Percentiles rank a stretch among this genome's conserved stretches.
phyloP scores from a whole-genome alignment of 2,329 filamentous ascomycete species.

The Chaetothyriales sp. region DNA sequence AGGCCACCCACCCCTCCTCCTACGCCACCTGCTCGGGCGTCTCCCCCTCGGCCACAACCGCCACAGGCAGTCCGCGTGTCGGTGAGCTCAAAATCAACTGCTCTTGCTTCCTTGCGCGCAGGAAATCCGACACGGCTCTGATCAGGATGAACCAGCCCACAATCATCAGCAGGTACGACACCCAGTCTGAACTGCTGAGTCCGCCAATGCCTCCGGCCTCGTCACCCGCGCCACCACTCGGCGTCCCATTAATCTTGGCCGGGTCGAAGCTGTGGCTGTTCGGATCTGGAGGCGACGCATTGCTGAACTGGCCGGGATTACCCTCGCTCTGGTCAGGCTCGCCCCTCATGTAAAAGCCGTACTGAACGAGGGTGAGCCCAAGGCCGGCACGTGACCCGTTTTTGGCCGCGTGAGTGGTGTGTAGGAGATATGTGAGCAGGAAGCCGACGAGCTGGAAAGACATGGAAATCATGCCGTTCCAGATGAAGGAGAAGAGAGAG shows the following conservation, averaged over 20 bases:
- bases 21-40: slow-evolving; percentile 62
- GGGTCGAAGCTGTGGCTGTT: slow-evolving; percentile 84
- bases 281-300: slow-evolving; percentile 65
- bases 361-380: slow-evolving; percentile 89
- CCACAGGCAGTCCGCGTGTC: slow-evolving; percentile 68
- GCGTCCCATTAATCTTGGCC: slow-evolving; percentile 39
- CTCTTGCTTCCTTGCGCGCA: slow-evolving; percentile 78
- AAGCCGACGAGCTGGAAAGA: slow-evolving; percentile 96
- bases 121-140: slow-evolving; percentile 78
- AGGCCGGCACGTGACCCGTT: slow-evolving; percentile 90
- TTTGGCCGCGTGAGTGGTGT: slow-evolving; percentile 96
- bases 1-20: not conserved
- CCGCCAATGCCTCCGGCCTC: slow-evolving; percentile 5
- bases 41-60: slow-evolving; percentile 79
- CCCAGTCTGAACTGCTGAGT: slow-evolving; percentile 50
- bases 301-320: slow-evolving; percentile 25
- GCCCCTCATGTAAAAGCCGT: slow-evolving; percentile 88
- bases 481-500: slow-evolving; percentile 70
- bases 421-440: slow-evolving; percentile 90
- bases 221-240: slow-evolving; percentile 3
- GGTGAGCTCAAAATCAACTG: slow-evolving; percentile 86
- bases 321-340: slow-evolving; percentile 35
- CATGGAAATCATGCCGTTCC: slow-evolving; percentile 84
- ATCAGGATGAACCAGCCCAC: slow-evolving; percentile 97
- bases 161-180: slow-evolving; percentile 89